Conservation (phyloP, 768 basidiomycete species). For the Lentinula detonsa region DNA sequence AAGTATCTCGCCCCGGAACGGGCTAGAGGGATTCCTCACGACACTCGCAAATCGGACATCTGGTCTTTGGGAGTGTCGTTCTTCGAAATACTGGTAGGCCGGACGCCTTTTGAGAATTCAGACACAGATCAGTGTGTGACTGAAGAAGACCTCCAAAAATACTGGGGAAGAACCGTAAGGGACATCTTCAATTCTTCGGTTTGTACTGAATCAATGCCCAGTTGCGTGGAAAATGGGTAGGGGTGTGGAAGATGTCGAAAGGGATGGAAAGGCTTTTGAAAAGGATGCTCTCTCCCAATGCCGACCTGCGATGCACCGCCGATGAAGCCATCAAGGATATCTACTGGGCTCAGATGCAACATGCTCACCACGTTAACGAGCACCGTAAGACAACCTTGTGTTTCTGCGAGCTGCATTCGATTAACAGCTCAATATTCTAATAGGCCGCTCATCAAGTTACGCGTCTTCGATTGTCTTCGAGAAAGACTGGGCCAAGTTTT, state of each 20-base stretch:
- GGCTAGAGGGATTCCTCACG: slow-evolving; percentile 82
- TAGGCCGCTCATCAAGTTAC: slow-evolving; percentile 44
- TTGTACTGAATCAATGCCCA: slow-evolving; percentile 17
- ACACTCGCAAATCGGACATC: slow-evolving; percentile 87
- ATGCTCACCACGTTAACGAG: background rate
- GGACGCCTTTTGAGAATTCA: slow-evolving; percentile 86
- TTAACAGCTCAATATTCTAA: slow-evolving; percentile 1
- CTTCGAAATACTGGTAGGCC: slow-evolving; percentile 89
- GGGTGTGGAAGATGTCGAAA: slow-evolving; percentile 66
- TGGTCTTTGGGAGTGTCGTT: slow-evolving; percentile 88
- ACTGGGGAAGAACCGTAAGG: slow-evolving; percentile 78
- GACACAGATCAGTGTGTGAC: slow-evolving; percentile 75
- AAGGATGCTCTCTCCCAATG: slow-evolving; percentile 78
- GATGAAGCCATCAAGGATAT: slow-evolving; percentile 56
- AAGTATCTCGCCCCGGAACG: slow-evolving; percentile 93
- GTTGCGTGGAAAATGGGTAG: slow-evolving; percentile 84
- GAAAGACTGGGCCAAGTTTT: slow-evolving; percentile 38
- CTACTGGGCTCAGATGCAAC: slow-evolving; percentile 48
- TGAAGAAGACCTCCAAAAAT: slow-evolving; percentile 77
- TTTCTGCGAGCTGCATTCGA: background rate
- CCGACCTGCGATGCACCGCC: slow-evolving; percentile 73
- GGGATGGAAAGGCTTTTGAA: slow-evolving; percentile 60
- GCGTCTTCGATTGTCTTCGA: slow-evolving; percentile 43
- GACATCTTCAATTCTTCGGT: background rate
- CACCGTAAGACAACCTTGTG: background rate